phyloP scores from a whole-genome alignment of 371 early-diverging fungal genomes.

The Blastocladiella emersonii region DNA sequence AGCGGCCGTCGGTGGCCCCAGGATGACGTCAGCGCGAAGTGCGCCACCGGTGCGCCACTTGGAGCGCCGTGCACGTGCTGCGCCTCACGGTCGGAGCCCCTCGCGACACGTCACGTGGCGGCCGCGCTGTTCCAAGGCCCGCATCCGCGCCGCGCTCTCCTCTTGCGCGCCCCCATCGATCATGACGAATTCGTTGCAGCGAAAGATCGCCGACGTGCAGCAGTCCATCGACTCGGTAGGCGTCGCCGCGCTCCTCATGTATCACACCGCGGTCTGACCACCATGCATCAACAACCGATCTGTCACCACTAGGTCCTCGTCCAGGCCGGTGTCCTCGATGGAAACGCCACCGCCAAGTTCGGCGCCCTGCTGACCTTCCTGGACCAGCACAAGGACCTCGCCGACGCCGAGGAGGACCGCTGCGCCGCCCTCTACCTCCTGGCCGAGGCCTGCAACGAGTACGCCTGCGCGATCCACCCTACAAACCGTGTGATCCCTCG shows the following conservation, averaged over 20 bases:
- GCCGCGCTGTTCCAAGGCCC: too few relatives aligned
- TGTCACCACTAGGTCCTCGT: background rate
- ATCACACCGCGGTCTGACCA: background rate
- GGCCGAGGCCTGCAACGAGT: background rate
- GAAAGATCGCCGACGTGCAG: background rate
- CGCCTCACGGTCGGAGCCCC: too few relatives aligned
- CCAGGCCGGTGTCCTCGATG: background rate
- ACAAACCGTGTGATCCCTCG: background rate
- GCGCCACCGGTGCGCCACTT: too few relatives aligned
- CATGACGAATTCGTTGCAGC: background rate
- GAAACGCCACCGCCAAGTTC: background rate
- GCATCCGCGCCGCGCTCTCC: too few relatives aligned
- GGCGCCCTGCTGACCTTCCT: background rate
- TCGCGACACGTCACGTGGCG: too few relatives aligned
- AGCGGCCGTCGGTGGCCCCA: too few relatives aligned
- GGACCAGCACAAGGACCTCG: constrained; percentile 3
- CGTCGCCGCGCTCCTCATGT: background rate
- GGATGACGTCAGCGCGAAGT: too few relatives aligned
- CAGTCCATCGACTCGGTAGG: background rate
- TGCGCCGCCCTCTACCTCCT: background rate
- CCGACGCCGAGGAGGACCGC: background rate
- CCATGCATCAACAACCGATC: background rate
- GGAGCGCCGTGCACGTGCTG: too few relatives aligned
- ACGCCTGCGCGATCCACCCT: too few relatives aligned
- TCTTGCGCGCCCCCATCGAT: too few relatives aligned